A percentile compares a stretch with the other conserved stretches of the same genome.
phyloP scores from a whole-genome alignment of 208 protist genomes.

The Trypanosoma scelopori region DNA sequence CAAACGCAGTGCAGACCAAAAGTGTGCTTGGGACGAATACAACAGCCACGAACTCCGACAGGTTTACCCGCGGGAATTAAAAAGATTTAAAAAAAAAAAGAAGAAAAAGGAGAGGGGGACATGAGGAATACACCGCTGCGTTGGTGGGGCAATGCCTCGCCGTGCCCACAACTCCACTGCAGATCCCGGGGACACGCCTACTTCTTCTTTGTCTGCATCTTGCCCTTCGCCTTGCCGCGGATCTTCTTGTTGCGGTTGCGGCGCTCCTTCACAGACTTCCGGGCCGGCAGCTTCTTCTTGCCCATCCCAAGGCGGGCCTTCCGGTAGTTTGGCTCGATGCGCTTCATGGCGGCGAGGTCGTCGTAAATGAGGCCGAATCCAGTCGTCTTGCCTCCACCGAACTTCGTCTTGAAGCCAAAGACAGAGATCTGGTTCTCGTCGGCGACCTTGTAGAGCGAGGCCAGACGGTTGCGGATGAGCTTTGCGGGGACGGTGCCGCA shows the following conservation, averaged over 20 bases:
- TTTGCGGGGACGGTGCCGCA: constrained; percentile 93
- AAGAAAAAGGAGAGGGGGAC: background rate
- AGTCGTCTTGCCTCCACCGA: constrained; percentile 98
- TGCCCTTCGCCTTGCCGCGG: constrained; percentile 96
- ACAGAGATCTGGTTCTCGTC: constrained; percentile 95
- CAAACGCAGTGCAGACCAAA: background rate
- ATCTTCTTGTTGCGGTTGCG: constrained; percentile 99
- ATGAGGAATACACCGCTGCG: background rate
- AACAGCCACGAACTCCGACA: background rate
- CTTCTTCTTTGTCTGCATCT: constrained; percentile 66
- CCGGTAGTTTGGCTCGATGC: constrained; percentile 98
- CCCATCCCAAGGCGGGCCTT: constrained; percentile 94
- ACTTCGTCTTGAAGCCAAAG: constrained; percentile 98
- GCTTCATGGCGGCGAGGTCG: constrained; percentile 92
- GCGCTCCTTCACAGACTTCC: constrained; percentile 99
- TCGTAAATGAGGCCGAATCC: constrained; percentile 99
- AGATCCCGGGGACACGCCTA: background rate
- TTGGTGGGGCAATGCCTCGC: too few species aligned
- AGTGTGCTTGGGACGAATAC: background rate
- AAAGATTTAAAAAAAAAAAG: too few species aligned
- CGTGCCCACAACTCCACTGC: too few species aligned
- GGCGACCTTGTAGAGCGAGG: constrained; percentile 97
- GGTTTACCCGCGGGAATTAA: background rate
- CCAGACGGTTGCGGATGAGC: constrained; percentile 95
- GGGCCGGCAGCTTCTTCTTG: constrained; percentile 84